A percentile compares a stretch with the other conserved stretches of the same genome.
Conservation (phyloP, 2,329 filamentous ascomycete species). For the Xylariomycetidae sp. region DNA sequence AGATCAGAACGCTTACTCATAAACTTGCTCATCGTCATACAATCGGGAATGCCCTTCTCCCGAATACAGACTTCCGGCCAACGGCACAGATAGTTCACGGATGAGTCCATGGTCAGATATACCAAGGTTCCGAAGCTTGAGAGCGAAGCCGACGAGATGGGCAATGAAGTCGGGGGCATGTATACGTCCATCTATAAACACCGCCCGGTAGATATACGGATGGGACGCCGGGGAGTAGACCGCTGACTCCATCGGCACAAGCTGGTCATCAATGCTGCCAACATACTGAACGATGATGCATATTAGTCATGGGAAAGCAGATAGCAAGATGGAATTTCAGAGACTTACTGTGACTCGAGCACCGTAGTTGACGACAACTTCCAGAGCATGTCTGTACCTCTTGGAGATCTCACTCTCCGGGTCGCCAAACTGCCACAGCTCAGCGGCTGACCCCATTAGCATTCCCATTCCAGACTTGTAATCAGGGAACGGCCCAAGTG, state of each 20-base stretch:
- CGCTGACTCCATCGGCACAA: slow-evolving; percentile 91
- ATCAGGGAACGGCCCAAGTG: slow-evolving; percentile 86
- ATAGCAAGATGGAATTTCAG: no score
- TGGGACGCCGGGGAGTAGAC: slow-evolving; percentile 82
- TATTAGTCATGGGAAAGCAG: no score
- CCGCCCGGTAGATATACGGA: slow-evolving; percentile 91
- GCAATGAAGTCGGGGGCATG: slow-evolving; percentile 93
- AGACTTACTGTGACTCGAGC: slow-evolving; percentile 61
- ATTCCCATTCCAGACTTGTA: slow-evolving; percentile 84
- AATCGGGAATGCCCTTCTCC: slow-evolving; percentile 92
- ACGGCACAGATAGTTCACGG: slow-evolving; percentile 78
- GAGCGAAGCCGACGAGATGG: slow-evolving; percentile 84
- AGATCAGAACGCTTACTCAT: slow-evolving; percentile 52
- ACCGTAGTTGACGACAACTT: slow-evolving; percentile 70
- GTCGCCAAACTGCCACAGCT: slow-evolving; percentile 90
- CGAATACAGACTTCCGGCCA: slow-evolving; percentile 86
- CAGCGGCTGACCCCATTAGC: slow-evolving; percentile 84
- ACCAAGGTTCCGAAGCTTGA: slow-evolving; percentile 91
- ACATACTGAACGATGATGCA: slow-evolving; percentile 55
- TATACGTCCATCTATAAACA: slow-evolving; percentile 89
- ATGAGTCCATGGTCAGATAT: slow-evolving; percentile 91
- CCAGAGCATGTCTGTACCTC: slow-evolving; percentile 72
- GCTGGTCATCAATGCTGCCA: slow-evolving; percentile 93
- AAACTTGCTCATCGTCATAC: slow-evolving; percentile 85
- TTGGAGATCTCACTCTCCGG: slow-evolving; percentile 77